Conservation (phyloP, 1,284 basidiomycete genomes). For the Dichomitus squalens region DNA sequence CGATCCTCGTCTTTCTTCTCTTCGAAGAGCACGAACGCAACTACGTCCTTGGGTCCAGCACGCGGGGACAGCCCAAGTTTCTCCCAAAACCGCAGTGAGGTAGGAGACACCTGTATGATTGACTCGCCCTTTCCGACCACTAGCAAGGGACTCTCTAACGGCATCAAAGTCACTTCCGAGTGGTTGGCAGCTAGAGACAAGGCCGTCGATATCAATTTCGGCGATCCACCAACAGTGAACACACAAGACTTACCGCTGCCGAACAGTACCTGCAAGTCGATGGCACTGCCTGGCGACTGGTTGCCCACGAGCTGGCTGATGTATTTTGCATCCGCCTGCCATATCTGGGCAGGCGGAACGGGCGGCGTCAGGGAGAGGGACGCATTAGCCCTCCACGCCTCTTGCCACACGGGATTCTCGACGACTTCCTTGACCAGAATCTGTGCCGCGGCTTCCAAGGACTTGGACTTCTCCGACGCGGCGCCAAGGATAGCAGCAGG, state of each 20-base stretch:
- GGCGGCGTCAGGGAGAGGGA: slow-evolving; percentile 28
- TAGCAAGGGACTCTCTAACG: slow-evolving; percentile 58
- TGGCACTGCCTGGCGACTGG: slow-evolving; percentile 27
- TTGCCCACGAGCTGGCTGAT: slow-evolving; percentile 39
- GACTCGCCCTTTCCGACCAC: slow-evolving; percentile 63
- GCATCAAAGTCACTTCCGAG: slow-evolving; percentile 28
- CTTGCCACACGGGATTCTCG: slow-evolving; percentile 67
- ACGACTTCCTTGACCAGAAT: slow-evolving; percentile 65
- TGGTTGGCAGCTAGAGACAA: not conserved
- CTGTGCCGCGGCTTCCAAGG: slow-evolving; percentile 63
- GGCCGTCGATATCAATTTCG: not conserved
- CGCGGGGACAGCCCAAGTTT: slow-evolving; percentile 76
- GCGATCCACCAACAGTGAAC: not conserved
- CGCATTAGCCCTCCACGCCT: slow-evolving; percentile 59
- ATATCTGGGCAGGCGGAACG: slow-evolving; percentile 41
- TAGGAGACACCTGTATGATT: slow-evolving; percentile 63
- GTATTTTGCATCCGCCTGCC: slow-evolving; percentile 50
- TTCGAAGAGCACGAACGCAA: slow-evolving; percentile 70
- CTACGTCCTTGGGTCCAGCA: slow-evolving; percentile 69
- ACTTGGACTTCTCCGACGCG: slow-evolving; percentile 61
- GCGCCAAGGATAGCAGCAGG: slow-evolving; percentile 67
- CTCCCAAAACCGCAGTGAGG: slow-evolving; percentile 80
- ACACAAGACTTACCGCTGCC: slow-evolving; percentile 35
- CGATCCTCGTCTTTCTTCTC: slow-evolving; percentile 57
- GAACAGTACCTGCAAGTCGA: slow-evolving; percentile 40